Conservation (phyloP, 306 rosid genomes). For the Ceratonia siliqua region DNA sequence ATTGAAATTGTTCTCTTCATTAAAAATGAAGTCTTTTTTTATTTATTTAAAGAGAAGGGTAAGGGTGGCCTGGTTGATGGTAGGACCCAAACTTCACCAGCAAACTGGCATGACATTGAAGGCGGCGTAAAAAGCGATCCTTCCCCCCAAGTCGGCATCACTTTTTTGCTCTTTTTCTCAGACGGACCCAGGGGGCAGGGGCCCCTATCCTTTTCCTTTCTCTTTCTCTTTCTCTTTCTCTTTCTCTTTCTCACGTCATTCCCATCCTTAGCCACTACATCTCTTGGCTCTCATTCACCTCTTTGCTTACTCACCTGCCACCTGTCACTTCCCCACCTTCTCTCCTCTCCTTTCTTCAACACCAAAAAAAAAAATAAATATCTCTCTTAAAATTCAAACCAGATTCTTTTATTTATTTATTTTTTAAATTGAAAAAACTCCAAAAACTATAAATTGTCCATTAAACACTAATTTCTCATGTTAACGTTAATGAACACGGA, state of each 20-base stretch:
- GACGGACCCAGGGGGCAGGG: too few relatives aligned
- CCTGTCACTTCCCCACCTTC: constrained; percentile 42
- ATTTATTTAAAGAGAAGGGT: neutral
- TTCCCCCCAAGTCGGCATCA: constrained; percentile 26
- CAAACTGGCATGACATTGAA: constrained; percentile 43
- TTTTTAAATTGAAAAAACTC: too few relatives aligned
- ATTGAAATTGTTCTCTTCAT: too few relatives aligned
- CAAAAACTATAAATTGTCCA: too few relatives aligned
- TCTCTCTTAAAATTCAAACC: too few relatives aligned
- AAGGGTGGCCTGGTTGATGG: neutral
- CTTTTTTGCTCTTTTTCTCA: constrained; percentile 18
- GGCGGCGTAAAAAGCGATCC: constrained; percentile 55
- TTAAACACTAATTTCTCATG: too few relatives aligned
- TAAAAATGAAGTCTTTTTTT: too few relatives aligned
- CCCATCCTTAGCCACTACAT: constrained; percentile 44
- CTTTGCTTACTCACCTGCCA: constrained; percentile 40
- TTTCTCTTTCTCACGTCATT: constrained; percentile 35
- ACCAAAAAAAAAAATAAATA: neutral
- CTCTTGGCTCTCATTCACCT: constrained; percentile 33
- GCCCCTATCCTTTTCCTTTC: constrained; percentile 2
- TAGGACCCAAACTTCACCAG: constrained; percentile 1
- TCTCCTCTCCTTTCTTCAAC: neutral
- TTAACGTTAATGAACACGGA: neutral
- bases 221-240: neutral
- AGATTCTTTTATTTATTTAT: too few relatives aligned